Evolutionary conservation across 352 stramenopile species (phyloP), one percentile per base, ranked within the genome.

Genomic region (Globisporangium polare): DNA sequence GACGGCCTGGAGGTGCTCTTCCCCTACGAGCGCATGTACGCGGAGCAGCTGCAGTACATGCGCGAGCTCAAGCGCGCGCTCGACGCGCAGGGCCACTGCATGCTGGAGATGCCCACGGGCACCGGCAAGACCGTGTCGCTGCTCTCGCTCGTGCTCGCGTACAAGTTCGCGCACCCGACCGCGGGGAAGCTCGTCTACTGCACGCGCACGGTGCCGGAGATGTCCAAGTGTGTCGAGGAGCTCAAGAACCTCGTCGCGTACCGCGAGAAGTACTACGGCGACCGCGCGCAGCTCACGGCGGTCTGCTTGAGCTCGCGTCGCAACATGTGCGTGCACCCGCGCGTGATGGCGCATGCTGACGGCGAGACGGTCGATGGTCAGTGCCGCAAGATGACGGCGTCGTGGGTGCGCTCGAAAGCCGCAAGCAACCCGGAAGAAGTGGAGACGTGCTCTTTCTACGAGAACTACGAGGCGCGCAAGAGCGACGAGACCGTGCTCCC

Each of bases 11-110:
- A 98, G 64, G 97, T 99, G 43, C 96, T 99, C 68, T 99, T 99
- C 72, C 97, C 97, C 42, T 99, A 99, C 60, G 79, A 90, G 55
- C 81, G 80, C 60, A 97, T 99, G 75, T 99, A 99, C 79, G 78
- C 96, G 42, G 98, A 99, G 74, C 98, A 99, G 81, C 97, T 99
- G 66, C 87, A 98, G 69, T 99, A 99, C 78, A 99, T 99, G 97
- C 84, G 94, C 27, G 92, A 98, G 63, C 80, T 99, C 13, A 99
- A 99, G 85, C 90, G 96, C 42, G 86, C 97, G 9, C 77, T 99
- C 31, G 97, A 99, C 68, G 93, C 94, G 1, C 93, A 98, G 50
- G 97, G 97, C 42, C 96, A 99, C 77, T 97, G 87, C 67, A 91
- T 99, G 68, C 75, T 99, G 29, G 97, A 99, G 77, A 99, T 99